phyloP scores from a whole-genome alignment of 805 yeast species.

The Cyberlindnera mrakii region DNA sequence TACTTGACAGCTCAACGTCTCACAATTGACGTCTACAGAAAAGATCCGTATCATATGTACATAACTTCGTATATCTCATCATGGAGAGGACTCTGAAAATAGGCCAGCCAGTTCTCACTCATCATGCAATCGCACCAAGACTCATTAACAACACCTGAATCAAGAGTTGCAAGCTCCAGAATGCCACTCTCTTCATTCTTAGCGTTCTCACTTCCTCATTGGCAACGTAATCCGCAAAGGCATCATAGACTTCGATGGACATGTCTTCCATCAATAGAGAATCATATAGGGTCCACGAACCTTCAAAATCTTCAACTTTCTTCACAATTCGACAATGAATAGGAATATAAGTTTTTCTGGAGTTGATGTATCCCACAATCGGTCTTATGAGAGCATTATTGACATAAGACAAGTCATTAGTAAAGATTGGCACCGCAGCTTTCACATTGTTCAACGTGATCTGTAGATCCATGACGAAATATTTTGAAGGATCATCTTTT shows the following conservation, averaged over 20 bases:
- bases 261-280: conserved; percentile 86
- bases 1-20: no score
- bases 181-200: conserved; percentile 77
- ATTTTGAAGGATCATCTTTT: conserved; percentile 36
- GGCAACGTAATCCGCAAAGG: conserved; percentile 81
- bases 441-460: conserved; percentile 78
- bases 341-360: conserved; percentile 84
- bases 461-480: conserved; percentile 73
- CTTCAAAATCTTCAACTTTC: conserved; percentile 77
- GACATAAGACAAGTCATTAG: conserved; percentile 83
- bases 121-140: conserved; percentile 60
- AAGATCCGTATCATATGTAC: background rate
- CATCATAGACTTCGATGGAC: conserved; percentile 83
- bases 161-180: conserved; percentile 85
- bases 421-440: conserved; percentile 83
- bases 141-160: conserved; percentile 81
- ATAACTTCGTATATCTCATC: background rate
- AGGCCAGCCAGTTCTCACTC: background rate
- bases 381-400: conserved; percentile 92
- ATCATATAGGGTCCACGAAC: conserved; percentile 95
- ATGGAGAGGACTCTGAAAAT: background rate
- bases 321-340: conserved; percentile 79
- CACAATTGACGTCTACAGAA: no score
- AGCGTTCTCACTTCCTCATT: conserved; percentile 75
- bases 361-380: conserved; percentile 91